These are phyloP conservation scores for Monilinia polystroma DNA, from an alignment of 2,329 filamentous ascomycete species.

Conservation along the genomic window DNA sequence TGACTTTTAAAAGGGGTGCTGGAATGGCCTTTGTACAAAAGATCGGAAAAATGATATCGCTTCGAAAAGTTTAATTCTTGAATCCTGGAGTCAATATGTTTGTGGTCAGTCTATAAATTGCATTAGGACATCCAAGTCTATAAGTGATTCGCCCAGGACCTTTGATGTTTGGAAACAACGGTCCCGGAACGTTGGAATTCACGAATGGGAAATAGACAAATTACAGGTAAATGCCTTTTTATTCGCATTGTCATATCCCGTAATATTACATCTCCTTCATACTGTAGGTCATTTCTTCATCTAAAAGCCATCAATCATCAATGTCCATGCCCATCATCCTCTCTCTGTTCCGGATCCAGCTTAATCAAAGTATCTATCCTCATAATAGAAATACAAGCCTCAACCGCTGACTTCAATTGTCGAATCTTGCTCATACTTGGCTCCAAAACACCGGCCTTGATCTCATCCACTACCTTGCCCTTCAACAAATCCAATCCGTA, in stretches of 20 bases:
- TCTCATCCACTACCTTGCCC: conserved; percentile 86
- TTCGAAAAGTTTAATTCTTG: conserved; percentile 18
- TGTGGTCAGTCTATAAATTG: background rate
- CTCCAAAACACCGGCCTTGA: conserved; percentile 94
- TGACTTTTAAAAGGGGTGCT: conserved; percentile 42
- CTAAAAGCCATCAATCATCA: conserved; percentile 45
- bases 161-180: background rate
- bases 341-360: conserved; percentile 84
- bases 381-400: conserved; percentile 99
- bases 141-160: background rate
- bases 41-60: conserved; percentile 23
- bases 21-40: conserved; percentile 26
- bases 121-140: background rate
- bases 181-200: background rate
- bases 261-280: conserved; percentile 24
- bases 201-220: background rate
- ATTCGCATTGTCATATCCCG: conserved; percentile 20
- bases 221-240: conserved; percentile 22
- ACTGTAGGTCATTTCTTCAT: conserved; percentile 23
- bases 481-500: conserved; percentile 89
- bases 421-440: conserved; percentile 98
- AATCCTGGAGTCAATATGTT: background rate
- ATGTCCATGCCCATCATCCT: conserved; percentile 85
- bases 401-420: conserved; percentile 96
- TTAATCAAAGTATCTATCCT: conserved; percentile 98